A percentile compares a stretch with the other conserved stretches of the same genome.
Evolutionary conservation across 2,329 filamentous ascomycete genomes (phyloP).

Genomic region (Chrysoporthe puriensis): DNA sequence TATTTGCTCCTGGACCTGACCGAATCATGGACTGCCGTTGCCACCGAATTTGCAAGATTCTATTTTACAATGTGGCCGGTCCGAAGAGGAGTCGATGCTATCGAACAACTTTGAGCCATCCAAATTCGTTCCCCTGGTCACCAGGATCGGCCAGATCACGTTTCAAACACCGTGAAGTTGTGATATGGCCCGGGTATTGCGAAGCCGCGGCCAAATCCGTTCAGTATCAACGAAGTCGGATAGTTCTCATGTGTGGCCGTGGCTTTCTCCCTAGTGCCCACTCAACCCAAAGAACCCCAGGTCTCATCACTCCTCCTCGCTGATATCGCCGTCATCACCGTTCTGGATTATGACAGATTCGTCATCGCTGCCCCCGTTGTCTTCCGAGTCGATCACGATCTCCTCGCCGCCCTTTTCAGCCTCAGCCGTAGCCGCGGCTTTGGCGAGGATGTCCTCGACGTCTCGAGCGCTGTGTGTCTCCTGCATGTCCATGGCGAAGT

Average conservation of each 20-base stretch:
- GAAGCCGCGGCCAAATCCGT: background rate
- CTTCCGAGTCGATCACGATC: background rate
- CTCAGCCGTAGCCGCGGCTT: background rate
- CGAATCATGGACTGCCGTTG: background rate
- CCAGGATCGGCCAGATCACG: background rate
- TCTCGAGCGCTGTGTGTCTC: background rate
- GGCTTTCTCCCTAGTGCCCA: background rate
- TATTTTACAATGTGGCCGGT: background rate
- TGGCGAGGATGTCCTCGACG: background rate
- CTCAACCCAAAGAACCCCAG: background rate
- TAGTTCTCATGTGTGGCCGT: background rate
- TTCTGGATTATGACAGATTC: background rate
- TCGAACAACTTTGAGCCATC: background rate
- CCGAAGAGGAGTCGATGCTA: background rate
- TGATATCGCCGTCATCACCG: slow-evolving; percentile 10
- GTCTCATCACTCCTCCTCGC: slow-evolving; percentile 13
- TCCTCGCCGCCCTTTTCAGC: background rate
- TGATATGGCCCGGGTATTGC: background rate
- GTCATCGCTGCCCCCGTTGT: background rate
- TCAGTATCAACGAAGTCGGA: background rate
- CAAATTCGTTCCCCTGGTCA: background rate
- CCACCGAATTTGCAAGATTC: background rate
- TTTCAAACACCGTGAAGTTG: background rate
- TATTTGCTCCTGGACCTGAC: background rate
- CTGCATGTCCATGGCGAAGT: background rate